Base-by-base conservation (phyloP, 1,284 basidiomycete genomes). In the Schizophyllum commune region DNA sequence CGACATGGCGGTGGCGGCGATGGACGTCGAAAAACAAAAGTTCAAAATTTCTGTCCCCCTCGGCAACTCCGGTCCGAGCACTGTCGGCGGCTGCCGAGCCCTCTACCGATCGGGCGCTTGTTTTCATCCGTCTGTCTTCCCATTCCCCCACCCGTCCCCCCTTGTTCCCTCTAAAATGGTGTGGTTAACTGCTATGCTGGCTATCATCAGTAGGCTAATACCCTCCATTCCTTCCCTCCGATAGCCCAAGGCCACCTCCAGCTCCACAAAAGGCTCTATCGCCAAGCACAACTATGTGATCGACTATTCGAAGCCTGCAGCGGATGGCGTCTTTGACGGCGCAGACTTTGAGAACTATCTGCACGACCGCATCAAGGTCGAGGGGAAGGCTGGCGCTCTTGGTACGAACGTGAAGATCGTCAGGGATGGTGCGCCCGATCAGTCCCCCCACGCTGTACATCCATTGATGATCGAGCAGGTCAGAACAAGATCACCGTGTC, bases 331-430 rank as follows among this genome's bases (percentile, higher is more conserved):
- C 73, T 94, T 97, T 72, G 94, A 96, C 72, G 89, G 89, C 65
- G 91, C 90, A 64, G 89, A 89, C 69, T 96, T 93, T 76, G 92
- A 94, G 77, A 93, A 94, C 77, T 97, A 89, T 83, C 83, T 97
- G 62, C 93, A 96, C 74, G 94, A 96, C 80, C 87, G 91, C 69
- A 93, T 95, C 75, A 96, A 95, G 84, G 89, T 96, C 60, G 79
- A 80, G 57, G 83, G 82, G 56, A 91, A 91, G 77, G 80, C 88
- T 60, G 92, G 92, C 57, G 91, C 95, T 73, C 86, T 96, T 65
- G 92, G 92, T 59, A 94, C 96, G 58, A 86, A 78, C 65, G 82
- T 96, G 70, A 89, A 91, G 74, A 86, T 96, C 70, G 75, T 80
- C 66, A 88, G 89, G 65, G 91, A 94, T 57, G 58, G 2, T 51